These are phyloP conservation scores for Collybiopsis luxurians DNA, from an alignment of 768 basidiomycete genomes.

Conservation along the genomic window DNA sequence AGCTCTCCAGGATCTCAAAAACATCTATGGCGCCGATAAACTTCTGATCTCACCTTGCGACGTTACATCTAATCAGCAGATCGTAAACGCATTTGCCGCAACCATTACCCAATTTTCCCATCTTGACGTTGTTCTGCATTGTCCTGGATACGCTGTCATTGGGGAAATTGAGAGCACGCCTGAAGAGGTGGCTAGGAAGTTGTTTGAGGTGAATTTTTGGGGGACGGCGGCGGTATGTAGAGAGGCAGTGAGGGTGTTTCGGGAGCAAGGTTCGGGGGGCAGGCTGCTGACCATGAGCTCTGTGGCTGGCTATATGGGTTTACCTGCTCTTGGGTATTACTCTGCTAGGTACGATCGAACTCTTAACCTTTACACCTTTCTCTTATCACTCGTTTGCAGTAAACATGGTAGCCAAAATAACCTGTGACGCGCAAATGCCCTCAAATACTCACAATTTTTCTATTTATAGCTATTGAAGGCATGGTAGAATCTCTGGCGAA, in stretches of 20 bases:
- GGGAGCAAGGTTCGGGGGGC: neutral
- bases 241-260: neutral
- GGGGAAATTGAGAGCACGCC: neutral
- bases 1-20: neutral
- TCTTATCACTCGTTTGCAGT: too few species aligned
- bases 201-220: neutral
- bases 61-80: neutral
- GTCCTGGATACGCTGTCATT: neutral
- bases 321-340: too few species aligned
- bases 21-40: neutral
- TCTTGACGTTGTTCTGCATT: neutral
- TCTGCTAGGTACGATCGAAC: too few species aligned
- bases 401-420: too few species aligned
- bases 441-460: neutral
- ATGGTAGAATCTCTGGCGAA: neutral
- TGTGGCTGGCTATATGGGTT: neutral
- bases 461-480: neutral
- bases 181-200: neutral
- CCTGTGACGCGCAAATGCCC: too few species aligned
- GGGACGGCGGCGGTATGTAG: neutral
- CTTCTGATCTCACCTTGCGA: neutral
- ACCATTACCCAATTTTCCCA: neutral
- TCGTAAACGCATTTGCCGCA: neutral
- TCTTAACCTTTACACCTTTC: too few species aligned
- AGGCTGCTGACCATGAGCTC: neutral